Evolutionary conservation across 2,329 filamentous ascomycete species (phyloP).

Genomic region (Cladobotryum mycophilum): DNA sequence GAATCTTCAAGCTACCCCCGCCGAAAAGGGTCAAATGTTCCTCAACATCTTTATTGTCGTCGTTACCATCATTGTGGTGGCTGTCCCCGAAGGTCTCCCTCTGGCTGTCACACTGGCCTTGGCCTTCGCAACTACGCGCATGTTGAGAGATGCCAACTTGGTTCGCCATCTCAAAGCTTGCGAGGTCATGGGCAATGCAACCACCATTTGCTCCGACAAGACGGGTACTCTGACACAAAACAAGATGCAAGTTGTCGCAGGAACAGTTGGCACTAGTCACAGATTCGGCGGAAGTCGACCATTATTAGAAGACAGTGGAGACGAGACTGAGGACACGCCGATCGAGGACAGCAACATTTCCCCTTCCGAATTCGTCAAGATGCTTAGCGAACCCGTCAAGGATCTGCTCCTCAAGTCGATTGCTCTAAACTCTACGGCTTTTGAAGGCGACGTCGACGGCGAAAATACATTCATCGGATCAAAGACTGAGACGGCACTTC

Average conservation of each 20-base stretch:
- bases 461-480: slow-evolving; percentile 63
- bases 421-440: slow-evolving; percentile 65
- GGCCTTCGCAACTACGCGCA: slow-evolving; percentile 69
- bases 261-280: slow-evolving; percentile 49
- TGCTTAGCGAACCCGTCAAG: slow-evolving; percentile 41
- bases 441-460: slow-evolving; percentile 67
- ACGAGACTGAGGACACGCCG: slow-evolving; percentile 14
- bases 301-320: not conserved
- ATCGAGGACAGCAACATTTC: slow-evolving; percentile 31
- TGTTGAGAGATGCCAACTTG: slow-evolving; percentile 72
- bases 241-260: slow-evolving; percentile 62
- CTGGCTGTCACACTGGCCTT: slow-evolving; percentile 72
- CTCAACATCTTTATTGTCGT: slow-evolving; percentile 72
- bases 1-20: slow-evolving; percentile 47
- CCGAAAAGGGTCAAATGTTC: slow-evolving; percentile 72
- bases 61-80: slow-evolving; percentile 73
- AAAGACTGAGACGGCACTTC: slow-evolving; percentile 69
- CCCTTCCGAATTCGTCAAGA: slow-evolving; percentile 40
- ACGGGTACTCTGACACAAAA: slow-evolving; percentile 63
- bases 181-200: slow-evolving; percentile 76
- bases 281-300: slow-evolving; percentile 34
- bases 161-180: slow-evolving; percentile 71
- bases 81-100: slow-evolving; percentile 70
- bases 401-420: slow-evolving; percentile 54
- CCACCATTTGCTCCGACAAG: slow-evolving; percentile 63